Base-by-base conservation (phyloP, 192 early-diverging fungal species). In the Borealophlyctis nickersoniae region DNA sequence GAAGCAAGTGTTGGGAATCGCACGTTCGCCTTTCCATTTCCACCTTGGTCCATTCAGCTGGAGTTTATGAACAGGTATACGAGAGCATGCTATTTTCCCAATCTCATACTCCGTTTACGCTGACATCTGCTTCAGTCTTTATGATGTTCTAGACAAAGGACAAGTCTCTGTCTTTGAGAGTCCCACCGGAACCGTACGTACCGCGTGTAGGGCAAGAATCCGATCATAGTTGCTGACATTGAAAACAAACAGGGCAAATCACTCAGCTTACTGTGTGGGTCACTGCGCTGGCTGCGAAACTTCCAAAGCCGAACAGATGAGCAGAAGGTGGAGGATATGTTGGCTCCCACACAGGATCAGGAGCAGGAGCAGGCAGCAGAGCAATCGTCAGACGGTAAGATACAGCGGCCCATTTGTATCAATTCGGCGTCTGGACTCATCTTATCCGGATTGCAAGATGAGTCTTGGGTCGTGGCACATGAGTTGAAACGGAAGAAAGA, bases 151-250 rank as follows among this genome's bases (percentile, higher is more conserved):
- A 19, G 86, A 91, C 32, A 49, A 80, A 19, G 67, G 80, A 4
- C 80, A 89, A 52, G 78, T 97, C 49, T 87, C 83, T 22, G 83
- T 97, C 13, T 91, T 97, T 60, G 94, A 97, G 71, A 89, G 87
- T 28, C 94, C 94, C 14, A 97, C 94, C 7, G 94, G 94, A 0
- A 97, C 94, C 0, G 88, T 87, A 67, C 52, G 73, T 69, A 30
- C 2, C 19, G 16, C 19, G 16, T 58, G 9, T 36, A 19, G 19
- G 19, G 29, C 32, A 35, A 26, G 26, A 19, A 27, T 19, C n/a
- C 35, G 57, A 19, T 34, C 57, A 14, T 24, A 9, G 26, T 11
- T 33, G 14, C 16, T 58, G 22, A 58, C 33, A 19, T 34, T 58
- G 16, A 58, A 22, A 32, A 19, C 54, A 45, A 9, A 24, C 61